A percentile compares a stretch with the other conserved stretches of the same genome.
Evolutionary conservation across 2,329 filamentous ascomycete genomes (phyloP).

Genomic region (Epichloe elymi): DNA sequence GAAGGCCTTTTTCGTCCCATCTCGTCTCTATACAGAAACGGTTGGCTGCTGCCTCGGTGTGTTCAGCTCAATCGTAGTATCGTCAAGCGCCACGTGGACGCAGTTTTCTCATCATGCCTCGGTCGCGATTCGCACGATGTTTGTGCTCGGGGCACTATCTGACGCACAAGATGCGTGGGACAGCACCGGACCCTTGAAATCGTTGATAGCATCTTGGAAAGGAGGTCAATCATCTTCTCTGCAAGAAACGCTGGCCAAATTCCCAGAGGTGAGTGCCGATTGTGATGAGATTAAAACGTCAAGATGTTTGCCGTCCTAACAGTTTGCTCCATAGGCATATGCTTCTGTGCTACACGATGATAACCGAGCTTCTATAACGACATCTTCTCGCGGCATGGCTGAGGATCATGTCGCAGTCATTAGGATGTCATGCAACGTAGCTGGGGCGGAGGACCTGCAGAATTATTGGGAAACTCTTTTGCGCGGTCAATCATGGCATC

Average conservation of each 20-base stretch:
- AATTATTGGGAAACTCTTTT: conserved; percentile 19
- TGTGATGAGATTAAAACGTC: background rate
- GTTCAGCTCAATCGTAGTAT: background rate
- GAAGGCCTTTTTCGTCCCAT: background rate
- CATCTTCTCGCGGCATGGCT: conserved; percentile 6
- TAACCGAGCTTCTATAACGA: conserved; percentile 22
- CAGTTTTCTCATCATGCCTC: background rate
- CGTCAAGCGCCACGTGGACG: background rate
- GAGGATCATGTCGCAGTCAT: conserved; percentile 21
- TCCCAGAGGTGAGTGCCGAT: background rate
- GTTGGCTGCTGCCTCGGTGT: background rate
- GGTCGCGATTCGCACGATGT: background rate
- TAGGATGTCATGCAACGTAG: conserved; percentile 26
- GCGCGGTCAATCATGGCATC: conserved; percentile 6
- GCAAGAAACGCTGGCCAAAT: background rate
- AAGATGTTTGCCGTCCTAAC: background rate
- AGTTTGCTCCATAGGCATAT: conserved; percentile 16
- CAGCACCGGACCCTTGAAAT: background rate
- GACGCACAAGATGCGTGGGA: background rate
- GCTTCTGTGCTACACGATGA: conserved; percentile 23
- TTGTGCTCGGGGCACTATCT: background rate
- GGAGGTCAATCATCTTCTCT: background rate
- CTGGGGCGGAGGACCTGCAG: conserved; percentile 20
- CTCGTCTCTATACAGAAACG: background rate
- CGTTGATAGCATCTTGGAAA: background rate